Evolutionary conservation across 306 rosid genomes (phyloP), one percentile per base, ranked within the genome.

Genomic region (Vicia sativa): DNA sequence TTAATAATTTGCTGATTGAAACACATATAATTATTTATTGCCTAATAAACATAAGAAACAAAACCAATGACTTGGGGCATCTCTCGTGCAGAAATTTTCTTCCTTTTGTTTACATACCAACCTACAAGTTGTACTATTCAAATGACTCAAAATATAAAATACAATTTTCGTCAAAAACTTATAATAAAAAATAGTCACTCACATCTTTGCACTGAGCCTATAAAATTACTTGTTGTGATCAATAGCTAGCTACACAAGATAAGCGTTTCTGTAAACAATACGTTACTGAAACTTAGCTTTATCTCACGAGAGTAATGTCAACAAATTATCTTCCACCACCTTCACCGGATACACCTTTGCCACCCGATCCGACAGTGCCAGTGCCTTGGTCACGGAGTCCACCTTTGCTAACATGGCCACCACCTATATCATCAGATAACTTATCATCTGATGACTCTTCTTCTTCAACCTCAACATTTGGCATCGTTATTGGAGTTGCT

Each of bases 401-500:
- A 4, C 63, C 41, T n/a, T 8, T 28, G 21, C 25, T 12, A n/a
- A 59, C 14, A 15, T 58, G 65, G 65, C 44, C 65, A 8, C 65
- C 64, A n/a, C 74, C 80, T 1, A 50, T 55, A 14, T 54, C 75
- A 3, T 54, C 52, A 11, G 11, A 39, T 28, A 48, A 21, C 13
- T n/a, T 64, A 59, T 38, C 65, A 4, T 7, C 3, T 6, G 46
- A 60, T 3, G 61, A 31, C 48, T 58, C 23, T 10, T 46, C 55
- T 7, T 65, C 77, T 0, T 58, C 79, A 0, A 18, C 71, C 19
- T 6, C 56, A 0, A 49, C 59, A 4, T 76, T 76, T 15, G 80
- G 80, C 14, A 29, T 76, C 35, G 12, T 34, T 35, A 11, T 76
- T 25, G 80, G 75, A 7, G 18, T 76, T 37, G n/a, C 41, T 2